phyloP scores from a whole-genome alignment of 495 filamentous ascomycete species.

The Ramalina intermedia region DNA sequence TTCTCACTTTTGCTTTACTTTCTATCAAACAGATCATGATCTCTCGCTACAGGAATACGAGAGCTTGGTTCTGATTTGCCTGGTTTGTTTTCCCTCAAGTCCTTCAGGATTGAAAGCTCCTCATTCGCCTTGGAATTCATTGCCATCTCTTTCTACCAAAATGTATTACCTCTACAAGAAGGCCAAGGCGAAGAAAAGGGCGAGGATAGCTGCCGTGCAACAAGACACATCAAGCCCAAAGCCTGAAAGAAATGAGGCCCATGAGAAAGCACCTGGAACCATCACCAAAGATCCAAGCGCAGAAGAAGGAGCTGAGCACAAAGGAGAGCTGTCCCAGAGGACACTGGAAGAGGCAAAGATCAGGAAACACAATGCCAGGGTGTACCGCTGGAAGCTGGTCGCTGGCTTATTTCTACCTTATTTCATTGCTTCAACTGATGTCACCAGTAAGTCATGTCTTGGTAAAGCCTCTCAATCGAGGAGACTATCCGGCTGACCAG shows the following conservation, averaged over 20 bases:
- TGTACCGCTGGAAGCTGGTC: constrained; percentile 40
- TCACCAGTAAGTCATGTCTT: constrained; percentile 22
- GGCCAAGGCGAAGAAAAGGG: neutral
- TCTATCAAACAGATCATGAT: too few species aligned
- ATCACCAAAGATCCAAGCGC: neutral
- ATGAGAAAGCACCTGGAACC: neutral
- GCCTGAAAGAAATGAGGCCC: neutral
- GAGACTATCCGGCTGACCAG: too few species aligned
- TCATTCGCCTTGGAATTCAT: too few species aligned
- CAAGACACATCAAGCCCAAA: neutral
- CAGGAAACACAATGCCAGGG: constrained; percentile 6
- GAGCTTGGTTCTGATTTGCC: too few species aligned
- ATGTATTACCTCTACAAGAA: constrained; percentile 17
- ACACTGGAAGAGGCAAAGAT: neutral
- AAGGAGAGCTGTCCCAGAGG: neutral
- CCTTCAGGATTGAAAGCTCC: too few species aligned
- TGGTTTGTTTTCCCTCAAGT: too few species aligned
- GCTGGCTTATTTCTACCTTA: constrained; percentile 38
- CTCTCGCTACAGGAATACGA: too few species aligned
- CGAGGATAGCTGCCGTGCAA: neutral
- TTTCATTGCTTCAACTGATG: constrained; percentile 36
- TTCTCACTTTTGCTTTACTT: too few species aligned
- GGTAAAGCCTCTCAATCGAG: too few species aligned
- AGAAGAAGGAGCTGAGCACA: neutral
- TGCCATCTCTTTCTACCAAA: constrained; percentile 20